phyloP scores from a whole-genome alignment of 2,329 filamentous ascomycete genomes.

The Grosmannia clavigera region DNA sequence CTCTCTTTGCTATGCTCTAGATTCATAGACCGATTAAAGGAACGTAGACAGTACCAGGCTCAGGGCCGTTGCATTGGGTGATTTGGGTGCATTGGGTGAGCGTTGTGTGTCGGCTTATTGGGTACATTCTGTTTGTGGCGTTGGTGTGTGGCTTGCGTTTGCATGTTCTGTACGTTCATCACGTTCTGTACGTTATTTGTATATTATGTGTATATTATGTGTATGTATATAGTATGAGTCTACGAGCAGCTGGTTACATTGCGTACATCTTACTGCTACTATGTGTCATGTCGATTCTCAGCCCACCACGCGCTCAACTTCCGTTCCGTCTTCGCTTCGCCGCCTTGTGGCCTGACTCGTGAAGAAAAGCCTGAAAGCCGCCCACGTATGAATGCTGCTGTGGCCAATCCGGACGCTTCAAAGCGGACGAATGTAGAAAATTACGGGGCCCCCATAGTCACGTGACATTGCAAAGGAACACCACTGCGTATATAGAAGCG shows the following conservation, averaged over 20 bases:
- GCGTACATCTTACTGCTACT: neutral
- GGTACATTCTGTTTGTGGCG: neutral
- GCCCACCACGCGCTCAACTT: neutral
- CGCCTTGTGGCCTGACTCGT: neutral
- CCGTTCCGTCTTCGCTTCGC: neutral
- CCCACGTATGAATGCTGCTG: too few relatives aligned
- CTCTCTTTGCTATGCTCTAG: neutral
- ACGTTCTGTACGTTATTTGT: neutral
- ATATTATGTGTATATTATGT: conserved; percentile 3
- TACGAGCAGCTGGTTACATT: neutral
- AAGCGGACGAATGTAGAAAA: too few relatives aligned
- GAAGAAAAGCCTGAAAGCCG: too few relatives aligned
- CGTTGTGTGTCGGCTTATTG: neutral
- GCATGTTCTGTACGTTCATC: conserved; percentile 3
- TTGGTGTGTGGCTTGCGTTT: neutral
- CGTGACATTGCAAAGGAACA: too few relatives aligned
- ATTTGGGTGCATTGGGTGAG: neutral
- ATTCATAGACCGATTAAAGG: conserved; percentile 4
- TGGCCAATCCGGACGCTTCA: too few relatives aligned
- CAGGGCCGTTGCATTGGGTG: conserved; percentile 8
- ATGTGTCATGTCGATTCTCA: too few relatives aligned
- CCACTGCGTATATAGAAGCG: too few relatives aligned
- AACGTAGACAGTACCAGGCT: conserved; percentile 10
- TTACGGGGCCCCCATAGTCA: too few relatives aligned
- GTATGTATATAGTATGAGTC: neutral